Evolutionary conservation across 179 eudicot species (phyloP).

Genomic region (Beta corolliflora): DNA sequence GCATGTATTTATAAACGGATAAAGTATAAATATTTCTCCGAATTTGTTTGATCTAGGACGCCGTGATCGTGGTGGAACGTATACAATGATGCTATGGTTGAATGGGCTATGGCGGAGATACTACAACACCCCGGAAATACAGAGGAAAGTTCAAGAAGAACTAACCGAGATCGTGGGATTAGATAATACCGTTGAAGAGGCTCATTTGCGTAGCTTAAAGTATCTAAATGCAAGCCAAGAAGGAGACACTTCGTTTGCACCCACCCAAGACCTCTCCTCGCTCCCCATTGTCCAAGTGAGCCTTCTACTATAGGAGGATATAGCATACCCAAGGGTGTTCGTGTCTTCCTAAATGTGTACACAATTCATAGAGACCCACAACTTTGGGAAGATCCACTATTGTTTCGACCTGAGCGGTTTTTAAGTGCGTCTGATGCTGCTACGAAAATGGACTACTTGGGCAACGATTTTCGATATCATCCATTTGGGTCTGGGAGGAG

Average conservation of each 20-base stretch:
- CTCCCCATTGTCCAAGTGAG: constrained; percentile 18
- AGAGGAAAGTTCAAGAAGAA: constrained; percentile 38
- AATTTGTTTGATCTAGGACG: not conserved
- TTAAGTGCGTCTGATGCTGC: not conserved
- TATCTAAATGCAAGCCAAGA: constrained; percentile 47
- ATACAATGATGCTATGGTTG: constrained; percentile 49
- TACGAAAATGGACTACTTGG: not conserved
- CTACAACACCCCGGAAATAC: constrained; percentile 38
- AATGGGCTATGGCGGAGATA: constrained; percentile 52
- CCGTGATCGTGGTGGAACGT: constrained; percentile 42
- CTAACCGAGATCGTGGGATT: constrained; percentile 12
- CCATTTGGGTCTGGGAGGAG: constrained; percentile 72
- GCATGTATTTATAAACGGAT: too few relatives aligned
- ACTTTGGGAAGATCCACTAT: constrained; percentile 45
- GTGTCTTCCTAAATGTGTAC: constrained; percentile 43
- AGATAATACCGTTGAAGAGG: constrained; percentile 47
- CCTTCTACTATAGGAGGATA: constrained; percentile 19
- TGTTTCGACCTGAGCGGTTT: constrained; percentile 58
- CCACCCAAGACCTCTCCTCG: constrained; percentile 25
- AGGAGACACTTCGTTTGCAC: constrained; percentile 54
- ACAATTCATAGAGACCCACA: constrained; percentile 56
- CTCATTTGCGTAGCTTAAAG: constrained; percentile 36
- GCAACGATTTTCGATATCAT: constrained; percentile 37
- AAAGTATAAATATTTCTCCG: not conserved
- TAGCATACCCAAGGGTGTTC: constrained; percentile 12